Conservation (phyloP, 2,329 filamentous ascomycete genomes). For the Seiridium unicorne region DNA sequence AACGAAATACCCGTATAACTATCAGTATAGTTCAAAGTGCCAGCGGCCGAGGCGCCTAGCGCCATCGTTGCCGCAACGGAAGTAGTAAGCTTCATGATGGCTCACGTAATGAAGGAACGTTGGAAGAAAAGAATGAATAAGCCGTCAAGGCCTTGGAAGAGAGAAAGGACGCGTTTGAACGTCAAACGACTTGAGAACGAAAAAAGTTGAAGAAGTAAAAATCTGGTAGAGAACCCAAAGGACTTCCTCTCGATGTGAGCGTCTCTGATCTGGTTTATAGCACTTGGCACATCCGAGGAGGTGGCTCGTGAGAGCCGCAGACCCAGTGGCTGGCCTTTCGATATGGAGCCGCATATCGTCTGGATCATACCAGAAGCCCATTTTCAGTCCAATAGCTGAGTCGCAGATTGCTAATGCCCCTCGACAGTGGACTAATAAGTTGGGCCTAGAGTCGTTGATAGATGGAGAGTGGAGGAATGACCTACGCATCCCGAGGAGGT, state of each 20-base stretch:
- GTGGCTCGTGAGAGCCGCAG: not conserved
- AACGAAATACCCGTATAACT: conserved; percentile 45
- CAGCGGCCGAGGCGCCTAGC: conserved; percentile 14
- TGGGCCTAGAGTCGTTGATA: conserved; percentile 7
- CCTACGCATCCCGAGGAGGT: not conserved
- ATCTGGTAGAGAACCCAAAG: not conserved
- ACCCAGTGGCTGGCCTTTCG: not conserved
- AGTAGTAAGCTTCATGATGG: conserved; percentile 18
- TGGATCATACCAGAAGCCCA: not conserved
- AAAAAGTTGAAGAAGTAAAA: conserved; percentile 2
- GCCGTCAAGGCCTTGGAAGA: conserved; percentile 11
- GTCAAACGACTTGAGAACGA: conserved; percentile 11
- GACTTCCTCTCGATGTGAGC: not conserved
- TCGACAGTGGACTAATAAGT: not conserved
- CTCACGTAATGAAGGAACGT: conserved; percentile 10
- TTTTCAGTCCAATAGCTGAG: not conserved
- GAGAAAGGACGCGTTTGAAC: conserved; percentile 10
- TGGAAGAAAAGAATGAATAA: conserved; percentile 10
- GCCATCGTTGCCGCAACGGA: conserved; percentile 20
- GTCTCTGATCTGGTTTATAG: not conserved
- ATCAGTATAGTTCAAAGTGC: conserved; percentile 33
- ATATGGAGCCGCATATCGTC: not conserved
- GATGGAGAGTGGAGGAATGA: conserved; percentile 2
- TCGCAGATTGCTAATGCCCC: not conserved
- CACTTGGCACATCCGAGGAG: not conserved